Evolutionary conservation across 768 basidiomycete genomes (phyloP).

Genomic region (Butyriboletus loyo): DNA sequence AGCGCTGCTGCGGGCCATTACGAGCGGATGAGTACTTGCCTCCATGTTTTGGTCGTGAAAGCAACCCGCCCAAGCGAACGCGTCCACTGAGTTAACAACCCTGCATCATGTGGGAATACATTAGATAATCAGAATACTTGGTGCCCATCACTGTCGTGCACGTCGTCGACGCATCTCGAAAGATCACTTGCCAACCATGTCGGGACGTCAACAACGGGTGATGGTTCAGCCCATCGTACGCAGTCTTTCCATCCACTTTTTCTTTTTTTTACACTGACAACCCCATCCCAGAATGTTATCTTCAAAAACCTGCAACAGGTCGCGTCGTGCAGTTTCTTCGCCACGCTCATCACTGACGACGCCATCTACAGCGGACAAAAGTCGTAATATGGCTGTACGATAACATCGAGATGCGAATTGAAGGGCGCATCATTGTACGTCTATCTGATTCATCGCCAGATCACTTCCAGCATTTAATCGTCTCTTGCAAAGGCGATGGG

Average conservation of each 20-base stretch:
- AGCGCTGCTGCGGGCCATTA: not conserved
- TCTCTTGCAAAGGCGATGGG: conserved; percentile 37
- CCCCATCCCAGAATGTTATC: conserved; percentile 75
- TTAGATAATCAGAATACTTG: conserved; percentile 18
- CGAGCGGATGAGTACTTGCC: conserved; percentile 10
- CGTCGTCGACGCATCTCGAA: conserved; percentile 6
- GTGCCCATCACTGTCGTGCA: conserved; percentile 1
- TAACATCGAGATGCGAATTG: conserved; percentile 94
- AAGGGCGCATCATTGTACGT: conserved; percentile 93
- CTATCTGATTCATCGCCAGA: conserved; percentile 19
- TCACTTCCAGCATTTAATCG: conserved; percentile 40
- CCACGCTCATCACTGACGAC: conserved; percentile 9
- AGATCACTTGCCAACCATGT: conserved; percentile 56
- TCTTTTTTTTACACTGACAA: not conserved
- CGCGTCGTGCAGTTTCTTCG: not conserved
- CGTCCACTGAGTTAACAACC: conserved; percentile 14
- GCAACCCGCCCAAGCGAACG: conserved; percentile 8
- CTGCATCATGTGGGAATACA: conserved; percentile 16
- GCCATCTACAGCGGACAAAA: conserved; percentile 61
- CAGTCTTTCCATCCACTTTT: conserved; percentile 8
- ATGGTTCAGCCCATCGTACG: conserved; percentile 99
- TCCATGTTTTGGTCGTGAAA: conserved; percentile 29
- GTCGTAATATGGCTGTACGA: conserved; percentile 96
- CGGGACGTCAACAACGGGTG: conserved; percentile 89
- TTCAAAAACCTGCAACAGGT: conserved; percentile 97